A percentile compares a stretch with the other conserved stretches of the same genome.
These are phyloP conservation scores for Tetraselmis striata DNA, from an alignment of 139 green algal species.

Conservation along the genomic window DNA sequence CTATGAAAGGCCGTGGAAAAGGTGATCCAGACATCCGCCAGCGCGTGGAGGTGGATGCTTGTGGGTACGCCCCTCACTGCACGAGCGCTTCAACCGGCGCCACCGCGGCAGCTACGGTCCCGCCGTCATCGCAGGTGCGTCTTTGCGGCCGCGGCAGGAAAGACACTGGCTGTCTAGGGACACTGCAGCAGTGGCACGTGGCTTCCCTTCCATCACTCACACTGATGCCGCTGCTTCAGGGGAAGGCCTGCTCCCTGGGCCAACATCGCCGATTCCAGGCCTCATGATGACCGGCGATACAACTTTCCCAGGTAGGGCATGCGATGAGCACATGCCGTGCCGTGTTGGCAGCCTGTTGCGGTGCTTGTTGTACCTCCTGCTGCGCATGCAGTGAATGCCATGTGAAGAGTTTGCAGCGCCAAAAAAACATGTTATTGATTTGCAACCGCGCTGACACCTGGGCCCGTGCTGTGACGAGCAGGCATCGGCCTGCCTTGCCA, in stretches of 20 bases:
- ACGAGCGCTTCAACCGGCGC: conserved; percentile 79
- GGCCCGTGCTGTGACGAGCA: not conserved
- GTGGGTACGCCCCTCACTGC: conserved; percentile 91
- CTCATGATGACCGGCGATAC: conserved; percentile 66
- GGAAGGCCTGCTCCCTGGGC: not conserved
- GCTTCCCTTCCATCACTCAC: no score
- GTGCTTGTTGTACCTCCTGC: not conserved
- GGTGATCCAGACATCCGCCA: conserved; percentile 79
- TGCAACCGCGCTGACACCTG: not conserved
- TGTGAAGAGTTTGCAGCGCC: no score
- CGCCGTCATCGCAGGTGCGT: conserved; percentile 25
- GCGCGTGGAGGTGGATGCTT: conserved; percentile 54
- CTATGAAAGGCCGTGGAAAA: conserved; percentile 83
- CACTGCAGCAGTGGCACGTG: no score
- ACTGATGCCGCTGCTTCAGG: not conserved
- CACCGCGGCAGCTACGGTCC: conserved; percentile 79
- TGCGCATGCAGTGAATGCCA: not conserved
- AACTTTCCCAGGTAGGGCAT: conserved; percentile 63
- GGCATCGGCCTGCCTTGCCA: conserved; percentile 70
- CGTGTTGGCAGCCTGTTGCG: not conserved
- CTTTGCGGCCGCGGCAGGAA: not conserved
- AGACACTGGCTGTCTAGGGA: no score
- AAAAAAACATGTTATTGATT: no score
- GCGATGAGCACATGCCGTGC: not conserved
- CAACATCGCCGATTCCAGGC: conserved; percentile 19